Evolutionary conservation across 164 flowering plant genomes (phyloP).

Genomic region (Magnolia changhungtana): DNA sequence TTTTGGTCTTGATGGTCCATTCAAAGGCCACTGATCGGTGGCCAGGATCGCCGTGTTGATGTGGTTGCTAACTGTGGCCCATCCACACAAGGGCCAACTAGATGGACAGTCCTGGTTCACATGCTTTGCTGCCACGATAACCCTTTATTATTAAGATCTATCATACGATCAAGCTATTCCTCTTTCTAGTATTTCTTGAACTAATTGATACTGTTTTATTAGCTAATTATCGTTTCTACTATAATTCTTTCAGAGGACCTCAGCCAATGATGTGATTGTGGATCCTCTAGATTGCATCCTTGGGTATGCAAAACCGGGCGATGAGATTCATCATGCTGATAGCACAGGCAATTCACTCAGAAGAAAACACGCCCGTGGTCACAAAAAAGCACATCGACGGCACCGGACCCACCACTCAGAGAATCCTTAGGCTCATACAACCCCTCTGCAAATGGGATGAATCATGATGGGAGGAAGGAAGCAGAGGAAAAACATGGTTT

Average conservation of each 20-base stretch:
- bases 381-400: conserved; percentile 42
- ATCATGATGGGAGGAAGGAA: not conserved
- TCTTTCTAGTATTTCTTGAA: not conserved
- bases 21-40: not conserved
- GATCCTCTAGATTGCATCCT: conserved; percentile 52
- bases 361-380: conserved; percentile 27
- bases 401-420: conserved; percentile 26
- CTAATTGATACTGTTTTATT: too few relatives aligned
- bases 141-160: not conserved
- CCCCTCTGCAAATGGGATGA: not conserved
- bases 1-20: too few relatives aligned
- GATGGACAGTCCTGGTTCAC: not conserved
- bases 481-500: not conserved
- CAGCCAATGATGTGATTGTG: conserved; percentile 19
- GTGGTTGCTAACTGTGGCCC: too few relatives aligned
- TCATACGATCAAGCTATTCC: not conserved
- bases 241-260: conserved; percentile 26
- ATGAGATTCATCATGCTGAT: conserved; percentile 33
- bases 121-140: too few relatives aligned
- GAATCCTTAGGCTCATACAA: not conserved
- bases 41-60: not conserved
- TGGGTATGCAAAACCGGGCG: conserved; percentile 28
- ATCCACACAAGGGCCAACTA: too few relatives aligned
- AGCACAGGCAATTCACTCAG: conserved; percentile 18
- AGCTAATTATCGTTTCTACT: not conserved